Evolutionary conservation across 768 basidiomycete genomes (phyloP), one percentile per base, ranked within the genome.

Genomic region (Panaeolus papilionaceus): DNA sequence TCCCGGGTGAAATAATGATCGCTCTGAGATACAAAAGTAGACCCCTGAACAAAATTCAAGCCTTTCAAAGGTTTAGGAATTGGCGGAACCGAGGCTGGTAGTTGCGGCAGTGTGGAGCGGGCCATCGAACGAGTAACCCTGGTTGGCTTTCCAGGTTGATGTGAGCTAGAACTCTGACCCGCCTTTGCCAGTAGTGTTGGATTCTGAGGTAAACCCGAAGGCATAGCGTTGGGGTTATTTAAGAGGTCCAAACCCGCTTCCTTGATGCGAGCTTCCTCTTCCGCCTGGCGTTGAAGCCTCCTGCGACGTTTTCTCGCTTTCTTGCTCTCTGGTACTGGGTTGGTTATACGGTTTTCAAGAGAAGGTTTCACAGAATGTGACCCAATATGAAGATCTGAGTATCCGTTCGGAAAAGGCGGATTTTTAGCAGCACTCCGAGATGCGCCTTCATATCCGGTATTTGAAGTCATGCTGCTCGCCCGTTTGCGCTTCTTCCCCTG

Each of bases 261-360:
- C 44, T 70, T 69, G 51, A 73, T 45, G 37, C 71, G 74, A 40
- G 74, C 74, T 42, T 75, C 74, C 71, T 78, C 79, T 42, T 71
- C 64, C 7, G 73, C 76, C 64, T 80, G 74, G 10, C 77, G 75
- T 67, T 83, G 80, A 28, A 78, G 68, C 69, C 74, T 80, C 38
- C 79, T 76, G 33, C 81, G 76, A 9, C 80, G 75, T 70, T 84
- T 85, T 66, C 78, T 79, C 16, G 79, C 78, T 64, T 81, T 83
- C 73, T 83, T 83, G 61, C 78, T 77, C 69, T 76, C 76, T 9
- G 67, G 70, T 38, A 37, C 10, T 3, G 54, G 26, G 28, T 58
- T 58, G 14, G 54, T 58, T 58, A 49, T 61, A 39, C 23, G 12
- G 54, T 26, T 61, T 44, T 18, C 23, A 12, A 58, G 54, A 37